Conservation (phyloP, 2,329 filamentous ascomycete genomes). For the Cytospora paraplurivora region DNA sequence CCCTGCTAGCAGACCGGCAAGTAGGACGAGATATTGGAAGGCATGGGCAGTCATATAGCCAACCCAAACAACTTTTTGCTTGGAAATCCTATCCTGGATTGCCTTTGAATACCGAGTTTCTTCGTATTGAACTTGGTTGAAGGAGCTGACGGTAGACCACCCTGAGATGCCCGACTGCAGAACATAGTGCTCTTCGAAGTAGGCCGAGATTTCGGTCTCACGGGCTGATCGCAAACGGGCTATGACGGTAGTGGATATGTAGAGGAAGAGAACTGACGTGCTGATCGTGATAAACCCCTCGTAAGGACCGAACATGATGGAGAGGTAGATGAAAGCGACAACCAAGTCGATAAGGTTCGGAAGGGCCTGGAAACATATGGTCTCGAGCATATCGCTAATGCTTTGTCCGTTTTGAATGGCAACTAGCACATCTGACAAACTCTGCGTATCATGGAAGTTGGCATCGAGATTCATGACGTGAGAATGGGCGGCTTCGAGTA, state of each 20-base stretch:
- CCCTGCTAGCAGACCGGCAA: conserved; percentile 67
- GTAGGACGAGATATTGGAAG: conserved; percentile 64
- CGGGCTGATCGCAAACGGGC: conserved; percentile 51
- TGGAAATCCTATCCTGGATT: conserved; percentile 45
- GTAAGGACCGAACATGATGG: conserved; percentile 60
- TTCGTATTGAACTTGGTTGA: conserved; percentile 61
- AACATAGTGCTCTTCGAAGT: conserved; percentile 58
- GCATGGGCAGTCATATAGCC: conserved; percentile 56
- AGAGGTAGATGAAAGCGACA: conserved; percentile 62
- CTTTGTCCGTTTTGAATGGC: conserved; percentile 57
- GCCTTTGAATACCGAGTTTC: conserved; percentile 56
- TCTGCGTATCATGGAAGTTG: conserved; percentile 64
- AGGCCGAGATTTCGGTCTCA: conserved; percentile 53
- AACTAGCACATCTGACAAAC: conserved; percentile 59
- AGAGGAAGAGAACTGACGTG: conserved; percentile 58
- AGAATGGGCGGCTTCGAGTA: conserved; percentile 58
- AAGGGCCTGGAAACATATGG: conserved; percentile 58
- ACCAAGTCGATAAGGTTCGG: conserved; percentile 63
- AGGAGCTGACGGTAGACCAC: conserved; percentile 61
- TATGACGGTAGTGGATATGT: conserved; percentile 56
- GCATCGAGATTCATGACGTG: conserved; percentile 63
- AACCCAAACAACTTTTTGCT: conserved; percentile 43
- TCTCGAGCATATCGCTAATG: conserved; percentile 59
- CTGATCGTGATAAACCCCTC: conserved; percentile 64
- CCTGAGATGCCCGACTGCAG: conserved; percentile 58